Conservation (phyloP, 2,329 filamentous ascomycete genomes). For the Hymenoscyphus linearis region DNA sequence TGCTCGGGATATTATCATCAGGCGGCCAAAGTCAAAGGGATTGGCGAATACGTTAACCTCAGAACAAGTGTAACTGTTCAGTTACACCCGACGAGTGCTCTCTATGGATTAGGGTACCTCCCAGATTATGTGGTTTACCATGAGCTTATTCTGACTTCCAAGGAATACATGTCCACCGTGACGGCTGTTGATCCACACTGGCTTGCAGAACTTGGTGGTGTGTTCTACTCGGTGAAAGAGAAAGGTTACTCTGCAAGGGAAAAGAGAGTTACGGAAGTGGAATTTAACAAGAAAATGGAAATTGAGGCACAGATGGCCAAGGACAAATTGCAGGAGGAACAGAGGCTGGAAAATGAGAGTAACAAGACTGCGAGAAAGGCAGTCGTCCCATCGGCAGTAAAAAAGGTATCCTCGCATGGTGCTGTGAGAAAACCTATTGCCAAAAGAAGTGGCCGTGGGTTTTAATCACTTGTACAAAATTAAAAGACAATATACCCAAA, state of each 20-base stretch:
- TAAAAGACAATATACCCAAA: background rate
- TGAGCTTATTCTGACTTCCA: slow-evolving; percentile 91
- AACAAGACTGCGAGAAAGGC: slow-evolving; percentile 42
- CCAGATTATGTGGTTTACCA: slow-evolving; percentile 98
- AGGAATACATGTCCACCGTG: slow-evolving; percentile 97
- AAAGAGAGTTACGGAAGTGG: slow-evolving; percentile 80
- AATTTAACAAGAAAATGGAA: slow-evolving; percentile 90
- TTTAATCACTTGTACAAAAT: slow-evolving; percentile 11
- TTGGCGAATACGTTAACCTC: slow-evolving; percentile 95
- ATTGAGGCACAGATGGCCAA: slow-evolving; percentile 89
- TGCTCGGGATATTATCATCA: slow-evolving; percentile 98
- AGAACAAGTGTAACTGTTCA: slow-evolving; percentile 92
- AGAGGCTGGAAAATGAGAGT: slow-evolving; percentile 46
- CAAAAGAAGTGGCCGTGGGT: slow-evolving; percentile 50
- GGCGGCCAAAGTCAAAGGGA: slow-evolving; percentile 90
- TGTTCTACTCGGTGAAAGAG: slow-evolving; percentile 96
- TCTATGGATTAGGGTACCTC: slow-evolving; percentile 88
- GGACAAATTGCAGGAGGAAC: slow-evolving; percentile 67
- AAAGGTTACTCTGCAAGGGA: slow-evolving; percentile 90
- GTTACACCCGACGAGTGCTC: slow-evolving; percentile 85
- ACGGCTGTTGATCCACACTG: slow-evolving; percentile 95
- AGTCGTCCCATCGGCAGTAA: slow-evolving; percentile 35
- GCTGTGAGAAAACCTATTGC: slow-evolving; percentile 56
- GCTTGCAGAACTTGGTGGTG: slow-evolving; percentile 92
- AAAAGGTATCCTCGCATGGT: slow-evolving; percentile 57